phyloP scores from a whole-genome alignment of 768 basidiomycete genomes.

The Cytidiella melzeri region DNA sequence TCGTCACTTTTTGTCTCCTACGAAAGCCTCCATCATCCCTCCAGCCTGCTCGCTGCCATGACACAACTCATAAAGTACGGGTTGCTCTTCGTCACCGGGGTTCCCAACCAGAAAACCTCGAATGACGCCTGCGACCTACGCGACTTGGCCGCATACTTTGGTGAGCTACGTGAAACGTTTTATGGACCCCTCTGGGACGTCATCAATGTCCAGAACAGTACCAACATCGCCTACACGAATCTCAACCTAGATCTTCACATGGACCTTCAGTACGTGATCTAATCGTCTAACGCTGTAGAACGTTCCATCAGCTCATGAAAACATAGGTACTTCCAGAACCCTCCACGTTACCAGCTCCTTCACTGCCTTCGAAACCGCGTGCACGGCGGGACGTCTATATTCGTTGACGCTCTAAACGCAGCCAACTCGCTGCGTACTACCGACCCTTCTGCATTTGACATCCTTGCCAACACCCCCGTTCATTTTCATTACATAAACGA shows the following conservation, averaged over 20 bases:
- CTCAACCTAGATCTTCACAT: constrained; percentile 84
- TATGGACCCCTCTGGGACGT: constrained; percentile 92
- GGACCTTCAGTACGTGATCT: constrained; percentile 73
- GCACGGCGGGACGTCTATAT: constrained; percentile 76
- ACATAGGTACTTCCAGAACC: constrained; percentile 89
- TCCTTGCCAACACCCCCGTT: constrained; percentile 61
- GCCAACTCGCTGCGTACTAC: constrained; percentile 45
- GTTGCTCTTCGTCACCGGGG: constrained; percentile 63
- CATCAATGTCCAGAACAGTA: constrained; percentile 61
- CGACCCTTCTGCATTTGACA: constrained; percentile 46
- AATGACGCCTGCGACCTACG: constrained; percentile 62
- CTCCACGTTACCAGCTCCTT: constrained; percentile 88
- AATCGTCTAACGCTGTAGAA: neutral
- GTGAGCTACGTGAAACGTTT: constrained; percentile 79
- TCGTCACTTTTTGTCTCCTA: constrained; percentile 54
- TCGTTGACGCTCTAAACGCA: constrained; percentile 73
- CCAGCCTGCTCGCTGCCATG: constrained; percentile 51
- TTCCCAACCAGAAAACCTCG: constrained; percentile 57
- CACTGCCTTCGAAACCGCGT: constrained; percentile 88
- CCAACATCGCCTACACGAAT: constrained; percentile 94
- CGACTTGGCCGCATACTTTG: constrained; percentile 59
- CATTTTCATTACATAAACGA: constrained; percentile 90
- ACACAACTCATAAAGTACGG: constrained; percentile 69
- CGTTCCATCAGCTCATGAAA: constrained; percentile 1
- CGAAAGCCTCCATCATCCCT: constrained; percentile 35